These are phyloP conservation scores for Colletotrichum phormii DNA, from an alignment of 2,329 filamentous ascomycete species.

Conservation along the genomic window DNA sequence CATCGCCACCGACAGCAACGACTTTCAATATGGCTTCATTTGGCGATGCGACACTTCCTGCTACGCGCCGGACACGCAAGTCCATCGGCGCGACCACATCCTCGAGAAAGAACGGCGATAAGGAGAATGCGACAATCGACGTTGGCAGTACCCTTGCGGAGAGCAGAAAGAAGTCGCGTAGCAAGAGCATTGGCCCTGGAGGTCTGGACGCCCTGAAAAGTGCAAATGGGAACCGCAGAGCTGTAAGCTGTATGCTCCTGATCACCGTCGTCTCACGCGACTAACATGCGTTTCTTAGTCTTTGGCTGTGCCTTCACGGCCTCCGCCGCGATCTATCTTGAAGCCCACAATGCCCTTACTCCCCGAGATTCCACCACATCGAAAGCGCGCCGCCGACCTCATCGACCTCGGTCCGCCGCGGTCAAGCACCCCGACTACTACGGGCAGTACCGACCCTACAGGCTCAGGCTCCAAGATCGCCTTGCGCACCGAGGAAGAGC, in stretches of 20 bases:
- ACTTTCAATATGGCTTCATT: conserved; percentile 50
- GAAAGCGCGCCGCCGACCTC: conserved; percentile 47
- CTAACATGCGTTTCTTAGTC: conserved; percentile 56
- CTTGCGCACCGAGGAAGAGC: conserved; percentile 76
- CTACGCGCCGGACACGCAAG: conserved; percentile 72
- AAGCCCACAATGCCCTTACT: conserved; percentile 80
- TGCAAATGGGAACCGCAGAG: conserved; percentile 80
- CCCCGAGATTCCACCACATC: conserved; percentile 74
- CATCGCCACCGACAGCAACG: background rate
- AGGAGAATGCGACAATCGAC: conserved; percentile 83
- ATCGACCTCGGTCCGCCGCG: conserved; percentile 43
- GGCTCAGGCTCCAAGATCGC: conserved; percentile 68
- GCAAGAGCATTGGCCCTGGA: conserved; percentile 95
- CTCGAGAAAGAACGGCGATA: conserved; percentile 60
- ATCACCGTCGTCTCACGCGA: background rate
- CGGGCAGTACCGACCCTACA: conserved; percentile 42
- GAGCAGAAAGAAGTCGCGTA: conserved; percentile 79
- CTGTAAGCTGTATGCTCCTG: conserved; percentile 65
- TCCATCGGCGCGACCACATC: conserved; percentile 66
- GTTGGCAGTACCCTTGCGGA: conserved; percentile 65
- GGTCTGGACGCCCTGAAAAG: conserved; percentile 85
- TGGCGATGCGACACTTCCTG: conserved; percentile 63
- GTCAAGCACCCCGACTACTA: conserved; percentile 53
- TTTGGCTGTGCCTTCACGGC: conserved; percentile 62
- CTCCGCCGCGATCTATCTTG: conserved; percentile 77